phyloP scores from a whole-genome alignment of 1,139 yeast species.

The Yamadazyma diddensiae region DNA sequence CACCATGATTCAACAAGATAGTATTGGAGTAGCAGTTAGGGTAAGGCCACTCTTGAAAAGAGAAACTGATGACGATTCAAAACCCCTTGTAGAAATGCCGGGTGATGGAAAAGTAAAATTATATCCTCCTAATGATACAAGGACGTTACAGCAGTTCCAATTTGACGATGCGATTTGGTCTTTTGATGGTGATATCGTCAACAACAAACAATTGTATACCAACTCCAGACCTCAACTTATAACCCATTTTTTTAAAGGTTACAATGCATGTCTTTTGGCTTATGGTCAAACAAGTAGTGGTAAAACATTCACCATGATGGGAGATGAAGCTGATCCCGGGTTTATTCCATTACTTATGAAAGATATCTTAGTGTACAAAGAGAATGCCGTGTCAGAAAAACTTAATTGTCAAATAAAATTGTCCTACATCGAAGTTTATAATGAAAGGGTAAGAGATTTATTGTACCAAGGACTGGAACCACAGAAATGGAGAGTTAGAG shows the following conservation, averaged over 20 bases:
- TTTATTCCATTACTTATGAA: conserved; percentile 57
- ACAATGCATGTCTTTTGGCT: conserved; percentile 71
- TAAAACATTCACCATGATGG: conserved; percentile 76
- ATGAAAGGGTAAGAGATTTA: conserved; percentile 66
- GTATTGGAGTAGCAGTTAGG: conserved; percentile 45
- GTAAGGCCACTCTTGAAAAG: conserved; percentile 43
- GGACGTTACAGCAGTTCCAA: conserved; percentile 33
- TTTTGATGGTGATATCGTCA: conserved; percentile 36
- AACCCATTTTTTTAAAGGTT: conserved; percentile 66
- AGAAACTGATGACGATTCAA: conserved; percentile 19
- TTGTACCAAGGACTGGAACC: conserved; percentile 22
- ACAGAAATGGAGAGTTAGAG: conserved; percentile 50
- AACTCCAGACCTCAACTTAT: conserved; percentile 56
- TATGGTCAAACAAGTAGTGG: conserved; percentile 80
- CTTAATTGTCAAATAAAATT: conserved; percentile 53
- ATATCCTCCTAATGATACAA: neutral
- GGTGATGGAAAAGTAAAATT: conserved; percentile 8
- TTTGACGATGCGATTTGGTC: conserved; percentile 68
- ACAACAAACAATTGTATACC: conserved; percentile 50
- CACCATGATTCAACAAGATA: conserved; percentile 6
- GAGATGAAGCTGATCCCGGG: conserved; percentile 49
- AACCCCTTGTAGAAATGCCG: conserved; percentile 12
- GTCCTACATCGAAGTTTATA: conserved; percentile 70
- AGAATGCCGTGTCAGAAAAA: conserved; percentile 36
- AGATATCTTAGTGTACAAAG: conserved; percentile 48